Percentiles rank a stretch among this genome's conserved stretches.
These are phyloP conservation scores for Lagerstroemia speciosa DNA, from an alignment of 345 rosid genomes.

Conservation along the genomic window DNA sequence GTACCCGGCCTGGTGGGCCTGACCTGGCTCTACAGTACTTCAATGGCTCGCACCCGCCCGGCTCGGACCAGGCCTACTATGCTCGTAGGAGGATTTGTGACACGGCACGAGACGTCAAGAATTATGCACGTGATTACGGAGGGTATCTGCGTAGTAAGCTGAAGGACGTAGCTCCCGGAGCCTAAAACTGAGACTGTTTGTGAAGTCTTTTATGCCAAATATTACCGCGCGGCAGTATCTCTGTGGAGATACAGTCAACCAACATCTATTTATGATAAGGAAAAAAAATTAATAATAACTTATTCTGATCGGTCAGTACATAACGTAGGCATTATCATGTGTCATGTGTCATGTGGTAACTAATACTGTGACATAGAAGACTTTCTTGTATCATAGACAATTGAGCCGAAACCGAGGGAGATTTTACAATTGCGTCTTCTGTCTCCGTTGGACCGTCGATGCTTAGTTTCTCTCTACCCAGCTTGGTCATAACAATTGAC, in stretches of 20 bases:
- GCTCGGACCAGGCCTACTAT: conserved; percentile 65
- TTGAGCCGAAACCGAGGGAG: background rate
- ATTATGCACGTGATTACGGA: conserved; percentile 75
- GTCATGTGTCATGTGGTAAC: too few species aligned
- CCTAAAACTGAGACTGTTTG: too few species aligned
- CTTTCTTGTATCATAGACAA: too few species aligned
- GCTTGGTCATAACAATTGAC: too few species aligned
- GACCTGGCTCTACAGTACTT: conserved; percentile 62
- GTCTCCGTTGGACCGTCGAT: background rate
- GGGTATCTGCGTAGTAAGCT: conserved; percentile 74
- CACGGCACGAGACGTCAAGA: conserved; percentile 83
- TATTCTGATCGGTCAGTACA: too few species aligned
- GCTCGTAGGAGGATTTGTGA: conserved; percentile 72
- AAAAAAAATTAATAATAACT: too few species aligned
- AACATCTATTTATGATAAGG: too few species aligned
- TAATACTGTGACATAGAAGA: too few species aligned
- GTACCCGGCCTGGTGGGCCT: conserved; percentile 27
- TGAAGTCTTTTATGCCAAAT: too few species aligned
- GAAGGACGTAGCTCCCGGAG: conserved; percentile 93
- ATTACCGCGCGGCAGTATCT: too few species aligned
- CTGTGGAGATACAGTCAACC: too few species aligned
- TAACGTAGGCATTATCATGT: too few species aligned
- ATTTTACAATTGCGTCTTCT: background rate
- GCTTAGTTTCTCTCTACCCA: background rate
- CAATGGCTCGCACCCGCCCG: conserved; percentile 66